These are phyloP conservation scores for Pichia sp. DNA, from an alignment of 1,139 yeast species.

Conservation along the genomic window DNA sequence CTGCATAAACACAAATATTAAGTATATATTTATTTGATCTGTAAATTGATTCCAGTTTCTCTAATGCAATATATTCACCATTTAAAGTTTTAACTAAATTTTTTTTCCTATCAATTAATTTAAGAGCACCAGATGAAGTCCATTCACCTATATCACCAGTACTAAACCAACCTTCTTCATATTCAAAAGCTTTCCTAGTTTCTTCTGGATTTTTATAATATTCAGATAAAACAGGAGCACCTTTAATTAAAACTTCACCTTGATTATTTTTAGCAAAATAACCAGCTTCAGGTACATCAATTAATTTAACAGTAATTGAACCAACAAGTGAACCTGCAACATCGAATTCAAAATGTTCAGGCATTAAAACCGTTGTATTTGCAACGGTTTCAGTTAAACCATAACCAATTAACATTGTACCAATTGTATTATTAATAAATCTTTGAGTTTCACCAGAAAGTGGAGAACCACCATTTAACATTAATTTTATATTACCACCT, in stretches of 20 bases:
- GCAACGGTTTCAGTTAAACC: conserved; percentile 98
- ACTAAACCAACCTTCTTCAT: conserved; percentile 84
- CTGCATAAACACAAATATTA: conserved; percentile 92
- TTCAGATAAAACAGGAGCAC: conserved; percentile 63
- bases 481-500: conserved; percentile 74
- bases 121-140: conserved; percentile 72
- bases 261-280: conserved; percentile 85
- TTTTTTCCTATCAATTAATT: conserved; percentile 90
- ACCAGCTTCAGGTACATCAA: conserved; percentile 89
- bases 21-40: conserved; percentile 72
- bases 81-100: conserved; percentile 91
- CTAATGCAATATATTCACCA: conserved; percentile 97
- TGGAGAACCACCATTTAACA: conserved; percentile 94
- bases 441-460: conserved; percentile 79
- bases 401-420: conserved; percentile 91
- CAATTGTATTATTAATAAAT: conserved; percentile 67
- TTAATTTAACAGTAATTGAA: conserved; percentile 77
- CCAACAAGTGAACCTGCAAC: conserved; percentile 80
- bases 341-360: conserved; percentile 58
- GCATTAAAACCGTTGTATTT: conserved; percentile 65
- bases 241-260: conserved; percentile 84
- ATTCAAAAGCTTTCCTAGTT: conserved; percentile 66
- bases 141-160: conserved; percentile 98
- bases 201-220: conserved; percentile 82
- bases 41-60: conserved; percentile 79